Conservation (phyloP, 768 basidiomycete genomes). For the Leccinum boreale region DNA sequence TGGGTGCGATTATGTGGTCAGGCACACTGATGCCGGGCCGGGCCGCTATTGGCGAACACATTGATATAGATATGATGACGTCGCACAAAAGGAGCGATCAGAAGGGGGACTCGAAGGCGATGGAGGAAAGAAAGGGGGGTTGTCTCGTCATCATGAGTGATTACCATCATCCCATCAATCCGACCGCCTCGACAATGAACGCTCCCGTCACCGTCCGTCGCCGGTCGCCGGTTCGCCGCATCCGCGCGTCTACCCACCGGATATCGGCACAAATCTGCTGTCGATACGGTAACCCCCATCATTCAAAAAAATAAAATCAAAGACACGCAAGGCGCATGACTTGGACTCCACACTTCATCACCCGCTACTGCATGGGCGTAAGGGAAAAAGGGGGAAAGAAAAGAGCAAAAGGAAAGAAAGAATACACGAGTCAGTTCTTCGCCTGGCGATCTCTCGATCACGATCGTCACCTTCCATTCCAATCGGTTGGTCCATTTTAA, state of each 20-base stretch:
- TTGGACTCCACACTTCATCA: no score
- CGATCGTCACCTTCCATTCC: constrained; percentile 11
- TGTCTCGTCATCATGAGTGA: constrained; percentile 1
- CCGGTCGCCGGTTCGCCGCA: background rate
- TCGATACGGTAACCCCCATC: background rate
- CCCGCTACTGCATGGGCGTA: no score
- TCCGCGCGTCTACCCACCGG: no score
- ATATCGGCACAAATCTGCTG: background rate
- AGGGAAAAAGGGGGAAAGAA: no score
- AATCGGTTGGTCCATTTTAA: background rate
- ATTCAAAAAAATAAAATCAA: background rate
- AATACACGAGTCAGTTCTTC: background rate
- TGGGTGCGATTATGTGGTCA: constrained; percentile 3
- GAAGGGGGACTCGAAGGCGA: background rate
- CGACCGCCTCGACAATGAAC: background rate
- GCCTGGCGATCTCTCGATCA: constrained; percentile 15
- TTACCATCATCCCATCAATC: background rate
- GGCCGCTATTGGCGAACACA: background rate
- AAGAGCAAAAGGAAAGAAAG: background rate
- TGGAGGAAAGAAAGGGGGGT: background rate
- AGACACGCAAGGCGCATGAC: background rate
- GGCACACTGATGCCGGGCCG: constrained; percentile 16
- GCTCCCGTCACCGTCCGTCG: background rate
- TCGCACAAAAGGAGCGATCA: background rate
- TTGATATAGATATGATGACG: background rate